A percentile compares a stretch with the other conserved stretches of the same genome.
Conservation (phyloP, 371 early-diverging fungal genomes). For the Lichtheimia ornata region DNA sequence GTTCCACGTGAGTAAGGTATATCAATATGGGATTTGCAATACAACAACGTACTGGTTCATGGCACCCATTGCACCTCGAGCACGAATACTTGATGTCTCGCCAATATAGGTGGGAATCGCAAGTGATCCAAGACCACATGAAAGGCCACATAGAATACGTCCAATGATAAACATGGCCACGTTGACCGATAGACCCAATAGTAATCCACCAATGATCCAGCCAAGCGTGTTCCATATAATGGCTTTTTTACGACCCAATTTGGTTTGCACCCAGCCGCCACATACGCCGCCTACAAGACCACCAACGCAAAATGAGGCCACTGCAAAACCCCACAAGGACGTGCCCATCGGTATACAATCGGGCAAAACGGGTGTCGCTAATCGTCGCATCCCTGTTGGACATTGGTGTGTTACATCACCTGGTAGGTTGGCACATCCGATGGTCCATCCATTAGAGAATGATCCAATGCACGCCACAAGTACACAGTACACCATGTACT, state of each 20-base stretch:
- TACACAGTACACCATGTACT: constrained; percentile 43
- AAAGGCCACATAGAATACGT: constrained; percentile 36
- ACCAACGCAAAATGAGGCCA: constrained; percentile 62
- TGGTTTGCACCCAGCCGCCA: constrained; percentile 54
- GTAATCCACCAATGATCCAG: constrained; percentile 58
- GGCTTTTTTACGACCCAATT: constrained; percentile 59
- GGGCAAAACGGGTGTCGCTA: constrained; percentile 19
- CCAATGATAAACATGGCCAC: constrained; percentile 29
- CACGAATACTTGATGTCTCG: constrained; percentile 69
- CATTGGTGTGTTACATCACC: constrained; percentile 32
- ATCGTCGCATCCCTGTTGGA: constrained; percentile 21
- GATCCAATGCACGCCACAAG: constrained; percentile 36
- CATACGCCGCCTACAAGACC: constrained; percentile 66
- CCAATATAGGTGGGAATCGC: constrained; percentile 77
- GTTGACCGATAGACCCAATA: constrained; percentile 42
- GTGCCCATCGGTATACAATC: constrained; percentile 32
- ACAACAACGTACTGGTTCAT: constrained; percentile 58
- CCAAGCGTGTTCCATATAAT: constrained; percentile 59
- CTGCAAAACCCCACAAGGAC: constrained; percentile 49
- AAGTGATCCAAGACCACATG: constrained; percentile 75
- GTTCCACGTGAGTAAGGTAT: background rate
- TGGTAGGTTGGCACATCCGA: constrained; percentile 48
- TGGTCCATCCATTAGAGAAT: constrained; percentile 42
- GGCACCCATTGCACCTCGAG: constrained; percentile 67
- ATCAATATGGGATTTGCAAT: background rate